phyloP scores from a whole-genome alignment of 2,329 filamentous ascomycete genomes.

The Xylogone sp. region DNA sequence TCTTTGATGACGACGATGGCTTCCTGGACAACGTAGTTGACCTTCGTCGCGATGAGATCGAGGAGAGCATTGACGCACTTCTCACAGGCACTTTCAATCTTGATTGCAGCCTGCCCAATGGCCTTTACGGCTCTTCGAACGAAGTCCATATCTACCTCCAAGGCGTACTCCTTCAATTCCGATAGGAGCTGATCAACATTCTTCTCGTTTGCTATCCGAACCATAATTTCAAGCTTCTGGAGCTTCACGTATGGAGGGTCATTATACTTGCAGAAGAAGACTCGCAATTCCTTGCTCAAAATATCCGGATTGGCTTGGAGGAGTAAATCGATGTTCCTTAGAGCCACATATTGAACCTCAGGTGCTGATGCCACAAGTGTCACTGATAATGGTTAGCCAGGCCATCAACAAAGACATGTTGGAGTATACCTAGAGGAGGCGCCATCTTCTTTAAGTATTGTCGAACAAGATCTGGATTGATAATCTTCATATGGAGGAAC shows the following conservation, averaged over 20 bases:
- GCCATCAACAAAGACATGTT: not conserved
- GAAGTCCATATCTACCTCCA: constrained; percentile 99
- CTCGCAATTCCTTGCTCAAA: constrained; percentile 91
- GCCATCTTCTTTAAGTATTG: constrained; percentile 99
- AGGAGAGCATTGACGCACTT: constrained; percentile 92
- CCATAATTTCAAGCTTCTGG: constrained; percentile 98
- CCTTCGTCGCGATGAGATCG: constrained; percentile 93
- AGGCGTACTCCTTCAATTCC: constrained; percentile 93
- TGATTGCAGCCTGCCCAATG: constrained; percentile 97
- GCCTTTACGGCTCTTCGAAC: constrained; percentile 90
- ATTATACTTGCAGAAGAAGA: constrained; percentile 99
- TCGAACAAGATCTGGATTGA: constrained; percentile 73
- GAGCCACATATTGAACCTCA: constrained; percentile 95
- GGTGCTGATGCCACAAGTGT: constrained; percentile 93
- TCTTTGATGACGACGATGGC: constrained; percentile 99
- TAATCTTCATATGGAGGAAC: constrained; percentile 88
- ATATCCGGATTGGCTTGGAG: constrained; percentile 96
- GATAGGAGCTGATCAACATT: constrained; percentile 94
- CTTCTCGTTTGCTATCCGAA: constrained; percentile 94
- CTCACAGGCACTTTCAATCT: constrained; percentile 92
- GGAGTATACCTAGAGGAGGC: constrained; percentile 72
- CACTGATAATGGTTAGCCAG: constrained; percentile 47
- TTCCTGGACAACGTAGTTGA: constrained; percentile 98
- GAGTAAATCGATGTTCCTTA: constrained; percentile 93
- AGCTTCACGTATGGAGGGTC: constrained; percentile 97